phyloP scores from a whole-genome alignment of 768 basidiomycete species.

The Russula sp. region DNA sequence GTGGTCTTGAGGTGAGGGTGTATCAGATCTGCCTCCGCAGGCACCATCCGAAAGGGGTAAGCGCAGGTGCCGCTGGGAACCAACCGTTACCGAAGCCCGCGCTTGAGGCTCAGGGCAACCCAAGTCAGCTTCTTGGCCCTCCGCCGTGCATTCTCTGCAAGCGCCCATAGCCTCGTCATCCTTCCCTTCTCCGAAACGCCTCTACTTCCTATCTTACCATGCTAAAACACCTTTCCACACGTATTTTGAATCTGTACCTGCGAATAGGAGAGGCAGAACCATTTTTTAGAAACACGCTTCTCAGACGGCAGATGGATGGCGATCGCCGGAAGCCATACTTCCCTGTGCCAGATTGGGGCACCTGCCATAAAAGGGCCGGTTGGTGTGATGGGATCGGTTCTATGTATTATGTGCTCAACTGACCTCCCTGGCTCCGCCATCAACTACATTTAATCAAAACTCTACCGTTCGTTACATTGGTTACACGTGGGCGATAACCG shows the following conservation, averaged over 20 bases:
- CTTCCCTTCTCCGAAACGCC: constrained; percentile 15
- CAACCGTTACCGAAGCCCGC: constrained; percentile 29
- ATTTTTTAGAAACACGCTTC: constrained; percentile 12
- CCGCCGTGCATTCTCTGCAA: constrained; percentile 11
- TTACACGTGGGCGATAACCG: too few relatives aligned
- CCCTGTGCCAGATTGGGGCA: constrained; percentile 15
- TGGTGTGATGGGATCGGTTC: constrained; percentile 14
- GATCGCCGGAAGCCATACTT: constrained; percentile 25
- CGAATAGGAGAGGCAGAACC: not conserved
- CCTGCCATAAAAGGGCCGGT: constrained; percentile 16
- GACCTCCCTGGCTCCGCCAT: not conserved
- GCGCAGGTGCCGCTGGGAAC: constrained; percentile 30
- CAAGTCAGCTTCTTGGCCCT: constrained; percentile 23
- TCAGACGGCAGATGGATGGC: constrained; percentile 10
- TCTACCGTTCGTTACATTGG: not conserved
- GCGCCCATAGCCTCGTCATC: constrained; percentile 16
- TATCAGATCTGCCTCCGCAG: constrained; percentile 28
- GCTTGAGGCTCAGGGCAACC: constrained; percentile 27
- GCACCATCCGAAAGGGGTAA: constrained; percentile 26
- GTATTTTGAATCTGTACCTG: not conserved
- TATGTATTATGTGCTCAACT: not conserved
- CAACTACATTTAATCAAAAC: not conserved
- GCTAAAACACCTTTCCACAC: not conserved
- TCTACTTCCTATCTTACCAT: constrained; percentile 7
- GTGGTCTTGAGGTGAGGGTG: not conserved